Evolutionary conservation across 257 asterid genomes (phyloP), one percentile per base, ranked within the genome.

Genomic region (Penstemon davidsonii): DNA sequence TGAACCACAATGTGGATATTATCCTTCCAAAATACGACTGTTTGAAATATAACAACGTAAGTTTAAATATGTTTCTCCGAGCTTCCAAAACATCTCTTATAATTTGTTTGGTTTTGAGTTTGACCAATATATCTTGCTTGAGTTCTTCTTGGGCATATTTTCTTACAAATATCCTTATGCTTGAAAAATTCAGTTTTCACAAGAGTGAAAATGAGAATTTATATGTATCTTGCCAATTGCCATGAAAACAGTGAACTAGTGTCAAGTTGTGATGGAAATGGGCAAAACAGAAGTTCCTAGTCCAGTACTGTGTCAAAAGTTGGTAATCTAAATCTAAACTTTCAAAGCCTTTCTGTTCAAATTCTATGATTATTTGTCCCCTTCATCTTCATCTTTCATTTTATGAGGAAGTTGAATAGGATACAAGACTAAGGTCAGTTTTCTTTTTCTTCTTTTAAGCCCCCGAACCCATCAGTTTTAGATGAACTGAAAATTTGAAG

Each of bases 1-100:
- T 88, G 84, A 88, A 88, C 79, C 97, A 94, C 74, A 87, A 69
- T 63, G 93, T 94, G 77, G 96, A 91, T 61, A 82, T 94, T 58
- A 75, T 94, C 76, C 92, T 94, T 63, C 99, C 99, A 33, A 94
- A 94, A 78, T 94, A 91, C 71, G 96, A 94, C 75, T 94, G 96
- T 71, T 52, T 94, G 88, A 87, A 91, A 66, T 51, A 71, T 51
- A 75, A 67, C 84, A 77, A 86, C 61, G 99, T 94, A 81, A 87
- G 76, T 75, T 66, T 73, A 50, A 37, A 63, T 58, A 33, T 44
- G 55, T 72, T 70, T 62, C 57, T 71, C 56, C 71, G n/a, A 13
- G 62, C 73, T 25, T 25, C 33, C 42, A 62, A 61, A 40, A 44
- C 43, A 64, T 63, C 6, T 70, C 69, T 67, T 76, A 44, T 49